Base-by-base conservation (phyloP, 306 rosid species). In the Erythrophleum fordii region DNA sequence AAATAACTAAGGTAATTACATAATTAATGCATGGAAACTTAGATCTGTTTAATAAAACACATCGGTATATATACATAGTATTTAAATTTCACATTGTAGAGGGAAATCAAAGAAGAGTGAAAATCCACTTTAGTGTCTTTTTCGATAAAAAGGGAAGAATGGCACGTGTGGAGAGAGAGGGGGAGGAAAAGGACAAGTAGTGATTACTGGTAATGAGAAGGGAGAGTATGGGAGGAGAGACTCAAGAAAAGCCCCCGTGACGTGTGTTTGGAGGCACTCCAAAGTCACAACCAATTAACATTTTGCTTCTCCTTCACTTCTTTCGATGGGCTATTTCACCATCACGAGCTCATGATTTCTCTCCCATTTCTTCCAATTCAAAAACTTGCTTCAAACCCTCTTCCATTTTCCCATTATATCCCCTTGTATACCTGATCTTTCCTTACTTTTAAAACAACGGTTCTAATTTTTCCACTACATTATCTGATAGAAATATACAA, bases 191-290 rank as follows among this genome's bases (percentile, higher is more conserved):
- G 51, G 89, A 76, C 81, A 70, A 74, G 12, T 0, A 75, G 72
- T 51, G 86, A 75, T 73, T 67, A 60, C 18, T 68, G 71, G 74
- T 42, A 18, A 56, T 5, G 82, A 78, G 83, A 66, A 52, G 72
- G 69, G 79, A 65, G 86, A 69, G 86, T 16, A 76, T 22, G 28
- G 45, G 45, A 31, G 23, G 58, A 48, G 23, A 41, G 23, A 8
- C 46, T 42, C 12, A 70, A 41, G 84, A 80, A 80, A 82, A 42
- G n/a, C 86, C 95, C 99, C 99, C 99, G 99, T 95, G 99, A 95
- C 94, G 93, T 77, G 90, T 93, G 90, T 93, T 95, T 95, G 99
- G 99, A 93, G 80, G 84, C 97, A 93, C 93, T 90, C 96, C 88
- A 84, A 88, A 79, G 62, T 81, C 90, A 82, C 93, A 88, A 84